Evolutionary conservation across 2,329 filamentous ascomycete genomes (phyloP).

Genomic region (Penicillium sp.): DNA sequence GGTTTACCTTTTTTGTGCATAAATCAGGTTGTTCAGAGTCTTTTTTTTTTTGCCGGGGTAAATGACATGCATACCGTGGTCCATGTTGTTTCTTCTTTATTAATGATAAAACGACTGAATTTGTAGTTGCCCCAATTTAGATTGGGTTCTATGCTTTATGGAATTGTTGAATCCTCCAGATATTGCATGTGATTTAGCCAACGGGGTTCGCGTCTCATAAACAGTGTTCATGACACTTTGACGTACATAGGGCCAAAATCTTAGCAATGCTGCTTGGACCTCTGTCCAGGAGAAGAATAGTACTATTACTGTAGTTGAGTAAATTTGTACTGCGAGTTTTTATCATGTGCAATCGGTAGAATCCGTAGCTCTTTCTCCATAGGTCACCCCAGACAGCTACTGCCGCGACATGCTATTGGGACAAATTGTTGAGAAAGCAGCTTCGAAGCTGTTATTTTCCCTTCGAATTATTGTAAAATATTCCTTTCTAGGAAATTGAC

Average conservation of each 20-base stretch:
- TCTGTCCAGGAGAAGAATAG: no score
- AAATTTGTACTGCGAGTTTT: no score
- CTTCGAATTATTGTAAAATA: not conserved
- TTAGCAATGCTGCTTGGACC: no score
- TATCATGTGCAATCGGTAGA: no score
- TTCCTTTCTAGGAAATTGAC: not conserved
- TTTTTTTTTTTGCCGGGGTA: slow-evolving; percentile 12
- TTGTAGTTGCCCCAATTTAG: not conserved
- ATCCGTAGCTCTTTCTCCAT: no score
- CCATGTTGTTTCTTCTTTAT: not conserved
- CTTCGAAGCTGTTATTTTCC: no score
- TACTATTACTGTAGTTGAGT: no score
- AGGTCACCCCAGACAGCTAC: no score
- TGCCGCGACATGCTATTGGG: no score
- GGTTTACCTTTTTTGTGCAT: slow-evolving; percentile 17
- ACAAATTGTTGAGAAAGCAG: no score
- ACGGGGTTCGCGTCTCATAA: no score
- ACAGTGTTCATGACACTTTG: not conserved
- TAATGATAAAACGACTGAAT: not conserved
- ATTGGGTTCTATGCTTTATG: not conserved
- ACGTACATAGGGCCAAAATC: not conserved
- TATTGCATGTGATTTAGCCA: not conserved
- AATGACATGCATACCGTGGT: slow-evolving; percentile 18
- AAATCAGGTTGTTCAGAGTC: slow-evolving; percentile 11
- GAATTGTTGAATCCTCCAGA: not conserved